Evolutionary conservation across 2,329 filamentous ascomycete genomes (phyloP).

Genomic region (Dactylellina sp.): DNA sequence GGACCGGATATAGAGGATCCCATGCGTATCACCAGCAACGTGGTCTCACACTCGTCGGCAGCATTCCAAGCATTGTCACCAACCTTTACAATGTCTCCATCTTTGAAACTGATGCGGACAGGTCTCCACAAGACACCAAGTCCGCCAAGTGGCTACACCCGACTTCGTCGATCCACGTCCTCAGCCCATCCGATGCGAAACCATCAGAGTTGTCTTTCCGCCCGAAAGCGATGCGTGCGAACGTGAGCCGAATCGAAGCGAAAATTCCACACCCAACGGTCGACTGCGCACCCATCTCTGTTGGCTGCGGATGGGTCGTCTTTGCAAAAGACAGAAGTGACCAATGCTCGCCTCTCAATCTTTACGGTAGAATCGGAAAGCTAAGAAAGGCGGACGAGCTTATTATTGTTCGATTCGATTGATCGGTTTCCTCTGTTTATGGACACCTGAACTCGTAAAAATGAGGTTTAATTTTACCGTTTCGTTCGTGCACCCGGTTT

Average conservation of each 20-base stretch:
- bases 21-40: constrained; percentile 52
- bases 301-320: constrained; percentile 51
- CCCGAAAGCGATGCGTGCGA: constrained; percentile 2
- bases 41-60: constrained; percentile 38
- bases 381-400: constrained; percentile 47
- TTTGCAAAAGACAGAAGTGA: constrained; percentile 53
- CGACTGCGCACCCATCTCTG: constrained; percentile 39
- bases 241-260: constrained; percentile 11
- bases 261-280: constrained; percentile 42
- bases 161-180: constrained; percentile 44
- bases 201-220: constrained; percentile 18
- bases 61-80: constrained; percentile 47
- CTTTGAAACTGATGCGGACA: constrained; percentile 29
- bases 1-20: constrained; percentile 36
- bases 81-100: constrained; percentile 51
- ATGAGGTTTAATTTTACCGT: neutral
- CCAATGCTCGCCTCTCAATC: constrained; percentile 38
- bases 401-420: constrained; percentile 50
- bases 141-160: constrained; percentile 51
- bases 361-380: constrained; percentile 49
- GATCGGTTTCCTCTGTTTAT: neutral
- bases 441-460: no score
- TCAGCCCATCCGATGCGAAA: constrained; percentile 41
- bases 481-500: no score
- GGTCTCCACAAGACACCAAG: constrained; percentile 29